These are phyloP conservation scores for Fusarium metavorans DNA, from an alignment of 2,329 filamentous ascomycete genomes.

Conservation along the genomic window DNA sequence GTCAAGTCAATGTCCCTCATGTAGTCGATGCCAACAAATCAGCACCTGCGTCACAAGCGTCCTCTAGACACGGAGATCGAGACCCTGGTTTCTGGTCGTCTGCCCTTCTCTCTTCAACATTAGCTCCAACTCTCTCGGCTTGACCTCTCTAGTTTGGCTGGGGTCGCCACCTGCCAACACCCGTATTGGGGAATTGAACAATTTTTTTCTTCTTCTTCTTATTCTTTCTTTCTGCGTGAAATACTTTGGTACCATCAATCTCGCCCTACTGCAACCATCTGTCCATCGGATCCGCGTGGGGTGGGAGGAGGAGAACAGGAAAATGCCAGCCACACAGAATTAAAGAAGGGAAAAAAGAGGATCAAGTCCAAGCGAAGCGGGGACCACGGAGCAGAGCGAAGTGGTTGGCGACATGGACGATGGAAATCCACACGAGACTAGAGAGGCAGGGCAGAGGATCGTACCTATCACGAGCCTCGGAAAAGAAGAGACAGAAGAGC, in stretches of 20 bases:
- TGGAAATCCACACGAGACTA: constrained; percentile 18
- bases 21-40: constrained; percentile 11
- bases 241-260: background rate
- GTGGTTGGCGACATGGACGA: constrained; percentile 10
- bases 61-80: constrained; percentile 17
- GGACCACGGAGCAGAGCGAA: constrained; percentile 5
- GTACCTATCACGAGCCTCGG: constrained; percentile 31
- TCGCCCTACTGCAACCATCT: constrained; percentile 20
- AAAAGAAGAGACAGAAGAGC: constrained; percentile 11
- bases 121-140: background rate
- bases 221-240: background rate
- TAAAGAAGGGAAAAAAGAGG: background rate
- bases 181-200: background rate
- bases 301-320: constrained; percentile 1
- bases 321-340: constrained; percentile 5
- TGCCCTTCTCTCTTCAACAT: background rate
- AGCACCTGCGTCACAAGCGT: constrained; percentile 36
- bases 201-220: background rate
- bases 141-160: constrained; percentile 2
- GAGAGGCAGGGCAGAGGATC: constrained; percentile 10
- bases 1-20: background rate
- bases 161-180: constrained; percentile 23
- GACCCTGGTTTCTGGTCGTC: constrained; percentile 19
- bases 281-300: constrained; percentile 15
- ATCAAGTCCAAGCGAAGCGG: constrained; percentile 15